Percentiles rank a stretch among this genome's conserved stretches.
These are phyloP conservation scores for Gentiana dahurica DNA, from an alignment of 257 asterid species.

Conservation along the genomic window DNA sequence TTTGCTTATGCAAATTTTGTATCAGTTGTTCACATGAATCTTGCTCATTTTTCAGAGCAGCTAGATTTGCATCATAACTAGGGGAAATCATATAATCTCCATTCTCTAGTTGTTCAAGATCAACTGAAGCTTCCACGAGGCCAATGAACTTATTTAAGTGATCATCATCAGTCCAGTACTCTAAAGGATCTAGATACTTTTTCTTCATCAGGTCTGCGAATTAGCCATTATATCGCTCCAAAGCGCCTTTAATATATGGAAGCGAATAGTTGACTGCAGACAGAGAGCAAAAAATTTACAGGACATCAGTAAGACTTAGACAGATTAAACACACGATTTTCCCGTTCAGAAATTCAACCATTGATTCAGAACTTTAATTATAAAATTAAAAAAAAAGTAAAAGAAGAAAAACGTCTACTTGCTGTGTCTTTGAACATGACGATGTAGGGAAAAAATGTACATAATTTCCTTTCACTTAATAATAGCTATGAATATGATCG, in stretches of 20 bases:
- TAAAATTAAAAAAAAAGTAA: too few species aligned
- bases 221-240: slow-evolving; percentile 67
- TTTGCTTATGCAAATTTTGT: slow-evolving; percentile 62
- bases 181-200: slow-evolving; percentile 59
- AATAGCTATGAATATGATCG: too few species aligned
- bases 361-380: neutral
- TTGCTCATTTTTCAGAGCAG: slow-evolving; percentile 59
- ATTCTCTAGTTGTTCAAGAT: slow-evolving; percentile 95
- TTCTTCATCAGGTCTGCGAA: slow-evolving; percentile 61
- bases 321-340: neutral
- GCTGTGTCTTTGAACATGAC: too few species aligned
- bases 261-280: slow-evolving; percentile 88
- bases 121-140: slow-evolving; percentile 93
- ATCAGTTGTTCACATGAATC: slow-evolving; percentile 64
- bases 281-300: slow-evolving; percentile 15
- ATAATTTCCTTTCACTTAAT: too few species aligned
- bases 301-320: slow-evolving; percentile 3
- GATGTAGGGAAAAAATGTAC: too few species aligned
- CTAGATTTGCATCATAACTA: slow-evolving; percentile 62
- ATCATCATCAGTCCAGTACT: slow-evolving; percentile 61
- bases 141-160: slow-evolving; percentile 86
- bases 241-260: slow-evolving; percentile 63
- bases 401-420: too few species aligned
- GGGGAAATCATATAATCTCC: slow-evolving; percentile 97
- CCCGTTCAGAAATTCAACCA: neutral